Conservation (phyloP, 139 green algal species). For the Tetratostichococcus sp. region DNA sequence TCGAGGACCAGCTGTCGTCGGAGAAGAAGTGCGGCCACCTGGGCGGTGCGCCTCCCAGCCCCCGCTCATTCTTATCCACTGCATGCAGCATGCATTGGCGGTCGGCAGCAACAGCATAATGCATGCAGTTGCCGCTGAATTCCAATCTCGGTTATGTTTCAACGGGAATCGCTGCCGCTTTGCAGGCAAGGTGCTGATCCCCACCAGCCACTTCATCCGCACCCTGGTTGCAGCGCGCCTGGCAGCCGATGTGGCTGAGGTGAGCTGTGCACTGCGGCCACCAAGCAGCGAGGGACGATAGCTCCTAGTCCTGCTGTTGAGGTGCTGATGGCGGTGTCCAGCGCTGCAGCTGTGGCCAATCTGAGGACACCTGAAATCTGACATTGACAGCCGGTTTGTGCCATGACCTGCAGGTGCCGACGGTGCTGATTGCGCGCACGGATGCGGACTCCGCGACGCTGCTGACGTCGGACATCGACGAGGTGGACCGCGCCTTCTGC, state of each 20-base stretch:
- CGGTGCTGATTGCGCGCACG: slow-evolving; percentile 76
- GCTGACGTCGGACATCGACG: slow-evolving; percentile 80
- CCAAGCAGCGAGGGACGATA: too few species aligned
- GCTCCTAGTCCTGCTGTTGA: too few species aligned
- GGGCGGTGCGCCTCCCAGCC: slow-evolving; percentile 32
- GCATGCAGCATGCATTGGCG: too few species aligned
- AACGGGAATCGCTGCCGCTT: too few species aligned
- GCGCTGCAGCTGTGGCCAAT: too few species aligned
- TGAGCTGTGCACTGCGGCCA: too few species aligned
- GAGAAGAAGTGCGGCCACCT: slow-evolving; percentile 79
- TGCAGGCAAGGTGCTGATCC: slow-evolving; percentile 57
- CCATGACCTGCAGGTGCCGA: slow-evolving; percentile 36
- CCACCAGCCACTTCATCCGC: slow-evolving; percentile 62
- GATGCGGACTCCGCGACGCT: slow-evolving; percentile 72
- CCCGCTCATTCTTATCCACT: too few species aligned
- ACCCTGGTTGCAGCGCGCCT: slow-evolving; percentile 75
- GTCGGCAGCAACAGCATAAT: slow-evolving; percentile 16
- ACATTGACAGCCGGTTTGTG: too few species aligned
- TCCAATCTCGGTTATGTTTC: too few species aligned
- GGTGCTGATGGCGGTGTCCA: too few species aligned
- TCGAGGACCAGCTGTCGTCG: slow-evolving; percentile 69
- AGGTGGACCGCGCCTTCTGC: slow-evolving; percentile 73
- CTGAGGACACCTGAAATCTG: too few species aligned
- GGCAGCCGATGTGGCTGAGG: slow-evolving; percentile 67
- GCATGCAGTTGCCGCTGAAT: too few species aligned